Percentiles rank a stretch among this genome's conserved stretches.
These are phyloP conservation scores for Aurantiochytrium sp. DNA, from an alignment of 108 stramenopile genomes.

Conservation along the genomic window DNA sequence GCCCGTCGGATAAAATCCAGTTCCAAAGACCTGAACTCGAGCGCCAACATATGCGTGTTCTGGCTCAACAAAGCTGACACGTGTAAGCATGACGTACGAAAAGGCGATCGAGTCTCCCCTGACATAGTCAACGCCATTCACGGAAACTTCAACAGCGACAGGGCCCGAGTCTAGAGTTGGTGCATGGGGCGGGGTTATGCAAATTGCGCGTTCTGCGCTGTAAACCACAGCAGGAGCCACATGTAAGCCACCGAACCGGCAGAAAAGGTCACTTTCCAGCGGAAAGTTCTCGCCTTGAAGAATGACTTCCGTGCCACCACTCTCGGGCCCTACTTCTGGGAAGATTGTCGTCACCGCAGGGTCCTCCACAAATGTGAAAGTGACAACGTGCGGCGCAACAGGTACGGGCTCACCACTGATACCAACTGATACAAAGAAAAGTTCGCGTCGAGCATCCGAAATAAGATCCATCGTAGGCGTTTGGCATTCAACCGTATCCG, in stretches of 20 bases:
- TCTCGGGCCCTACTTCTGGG: constrained; percentile 51
- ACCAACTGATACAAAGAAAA: too few species aligned
- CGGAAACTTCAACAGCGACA: background rate
- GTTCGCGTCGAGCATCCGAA: too few species aligned
- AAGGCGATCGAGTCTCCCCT: background rate
- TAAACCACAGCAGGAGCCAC: background rate
- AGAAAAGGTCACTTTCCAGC: background rate
- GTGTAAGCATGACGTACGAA: background rate
- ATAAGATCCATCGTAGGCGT: too few species aligned
- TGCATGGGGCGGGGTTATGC: background rate
- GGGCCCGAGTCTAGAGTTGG: background rate
- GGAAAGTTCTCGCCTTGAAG: constrained; percentile 38
- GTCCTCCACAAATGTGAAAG: background rate
- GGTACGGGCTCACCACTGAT: too few species aligned
- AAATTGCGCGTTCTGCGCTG: background rate
- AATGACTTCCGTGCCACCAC: constrained; percentile 54
- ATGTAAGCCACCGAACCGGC: background rate
- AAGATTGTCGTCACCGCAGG: constrained; percentile 2
- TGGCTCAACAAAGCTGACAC: background rate
- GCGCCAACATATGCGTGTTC: background rate
- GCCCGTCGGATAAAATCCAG: background rate
- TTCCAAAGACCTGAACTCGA: background rate
- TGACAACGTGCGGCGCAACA: background rate
- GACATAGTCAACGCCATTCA: background rate
- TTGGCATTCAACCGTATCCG: too few species aligned